Evolutionary conservation across 1,284 basidiomycete genomes (phyloP), one percentile per base, ranked within the genome.

Genomic region (Microbotryum saponariae): DNA sequence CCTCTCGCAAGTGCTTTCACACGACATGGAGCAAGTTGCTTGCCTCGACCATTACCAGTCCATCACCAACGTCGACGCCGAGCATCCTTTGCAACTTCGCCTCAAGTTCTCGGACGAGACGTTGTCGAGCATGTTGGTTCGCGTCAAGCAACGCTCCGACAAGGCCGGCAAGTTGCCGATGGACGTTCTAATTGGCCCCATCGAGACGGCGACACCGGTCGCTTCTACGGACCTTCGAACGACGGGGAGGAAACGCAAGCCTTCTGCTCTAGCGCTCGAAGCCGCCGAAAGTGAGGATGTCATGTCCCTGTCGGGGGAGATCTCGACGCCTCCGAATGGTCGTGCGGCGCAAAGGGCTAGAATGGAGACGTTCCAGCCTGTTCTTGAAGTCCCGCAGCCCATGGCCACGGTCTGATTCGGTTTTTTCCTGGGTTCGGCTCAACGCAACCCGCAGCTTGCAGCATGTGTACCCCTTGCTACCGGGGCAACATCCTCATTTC

Each of bases 1-100:
- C 77, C 85, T 99, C 27, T 91, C 92, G 5, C 93, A 97, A 74
- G 80, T 97, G 23, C 21, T 61, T 50, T 45, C 83, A 52, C 91
- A 89, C 76, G 77, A 80, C 44, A 67, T 82, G 72, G 62, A 82
- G 42, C 73, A 85, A 64, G 85, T 94, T 45, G 85, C 87, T 2
- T 99, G 96, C 75, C 83, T 90, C 57, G 87, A 92, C 59, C 94
- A 98, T 76, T 82, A 44, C 25, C 18, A 57, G 5, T 29, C 49
- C 0, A 59, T 67, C 21, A 63, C 66, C n/a, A 12, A 52, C 6
- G 37, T 42, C 37, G 37, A 42, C 37, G 37, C 37, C 14, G 66
- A 63, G 7, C 29, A 52, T 18, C 23, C 61, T 0, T 58, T 57
- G 42, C 51, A 52, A 12, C 59, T 70, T 51, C 66, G 67, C 10